Percentiles rank a stretch among this genome's conserved stretches.
Evolutionary conservation across 345 rosid genomes (phyloP).

Genomic region (Brassica nigra): DNA sequence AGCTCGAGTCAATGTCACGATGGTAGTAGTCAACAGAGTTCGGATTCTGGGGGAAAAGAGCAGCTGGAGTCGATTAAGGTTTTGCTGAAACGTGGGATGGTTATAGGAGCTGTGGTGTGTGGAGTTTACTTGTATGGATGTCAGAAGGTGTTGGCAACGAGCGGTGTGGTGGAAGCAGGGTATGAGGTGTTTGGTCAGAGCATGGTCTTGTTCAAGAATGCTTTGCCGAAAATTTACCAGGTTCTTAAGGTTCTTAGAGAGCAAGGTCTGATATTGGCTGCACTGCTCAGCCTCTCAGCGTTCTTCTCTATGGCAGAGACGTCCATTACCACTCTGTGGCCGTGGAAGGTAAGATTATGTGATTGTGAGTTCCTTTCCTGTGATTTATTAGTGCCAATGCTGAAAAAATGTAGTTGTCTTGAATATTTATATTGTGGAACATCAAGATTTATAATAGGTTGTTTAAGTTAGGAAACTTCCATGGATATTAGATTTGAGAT

Average conservation of each 20-base stretch:
- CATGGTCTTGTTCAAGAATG: constrained; percentile 56
- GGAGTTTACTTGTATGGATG: constrained; percentile 62
- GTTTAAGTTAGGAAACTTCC: not conserved
- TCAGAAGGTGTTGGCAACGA: constrained; percentile 65
- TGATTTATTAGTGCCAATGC: not conserved
- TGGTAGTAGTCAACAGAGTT: constrained; percentile 22
- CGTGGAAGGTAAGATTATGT: constrained; percentile 73
- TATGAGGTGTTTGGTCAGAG: constrained; percentile 70
- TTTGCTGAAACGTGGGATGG: constrained; percentile 51
- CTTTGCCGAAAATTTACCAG: constrained; percentile 74
- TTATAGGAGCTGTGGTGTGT: constrained; percentile 65
- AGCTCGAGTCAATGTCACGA: constrained; percentile 35
- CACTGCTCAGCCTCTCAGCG: constrained; percentile 75
- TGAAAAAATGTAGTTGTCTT: constrained; percentile 2
- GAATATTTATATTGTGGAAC: constrained; percentile 23
- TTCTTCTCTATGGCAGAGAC: constrained; percentile 98
- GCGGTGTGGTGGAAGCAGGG: constrained; percentile 66
- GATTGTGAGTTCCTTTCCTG: not conserved
- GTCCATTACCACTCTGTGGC: constrained; percentile 89
- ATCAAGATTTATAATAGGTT: not conserved
- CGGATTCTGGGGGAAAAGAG: constrained; percentile 22
- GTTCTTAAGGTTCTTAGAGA: constrained; percentile 72
- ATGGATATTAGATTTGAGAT: not conserved
- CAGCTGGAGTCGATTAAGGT: constrained; percentile 47
- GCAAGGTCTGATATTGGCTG: constrained; percentile 78